Percentiles rank a stretch among this genome's conserved stretches.
phyloP scores from a whole-genome alignment of 345 rosid species.

The Durio zibethinus region DNA sequence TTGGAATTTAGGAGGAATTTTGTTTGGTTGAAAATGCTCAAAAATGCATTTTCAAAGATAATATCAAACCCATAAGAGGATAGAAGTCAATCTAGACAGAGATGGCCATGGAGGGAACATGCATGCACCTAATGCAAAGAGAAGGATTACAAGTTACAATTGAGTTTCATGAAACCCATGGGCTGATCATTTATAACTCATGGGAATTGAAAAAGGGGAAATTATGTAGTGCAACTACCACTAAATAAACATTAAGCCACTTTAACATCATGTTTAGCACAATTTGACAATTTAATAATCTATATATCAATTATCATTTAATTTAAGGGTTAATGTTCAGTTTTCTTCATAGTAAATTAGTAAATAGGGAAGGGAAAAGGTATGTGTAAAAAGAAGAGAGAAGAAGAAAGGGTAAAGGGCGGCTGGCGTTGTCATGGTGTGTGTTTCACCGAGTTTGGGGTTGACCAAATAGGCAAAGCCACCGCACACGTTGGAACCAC shows the following conservation, averaged over 20 bases:
- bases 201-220: no score
- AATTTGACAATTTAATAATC: no score
- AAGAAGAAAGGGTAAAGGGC: background rate
- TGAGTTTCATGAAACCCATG: no score
- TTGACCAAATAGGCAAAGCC: background rate
- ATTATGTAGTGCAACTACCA: no score
- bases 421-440: background rate
- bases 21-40: background rate
- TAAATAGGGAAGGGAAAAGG: background rate
- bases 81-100: conserved; percentile 31
- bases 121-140: background rate
- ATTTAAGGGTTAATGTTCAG: no score
- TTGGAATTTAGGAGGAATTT: conserved; percentile 19
- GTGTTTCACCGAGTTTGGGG: background rate
- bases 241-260: no score
- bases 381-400: background rate
- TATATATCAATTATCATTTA: no score
- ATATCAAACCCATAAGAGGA: conserved; percentile 2
- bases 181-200: no score
- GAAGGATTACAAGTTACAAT: background rate
- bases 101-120: conserved; percentile 7
- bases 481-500: background rate
- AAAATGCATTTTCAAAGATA: background rate
- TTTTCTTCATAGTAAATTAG: background rate
- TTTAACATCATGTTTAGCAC: background rate